Evolutionary conservation across 2,329 filamentous ascomycete genomes (phyloP), one percentile per base, ranked within the genome.

Genomic region (Pseudocercospora pini-densiflorae): DNA sequence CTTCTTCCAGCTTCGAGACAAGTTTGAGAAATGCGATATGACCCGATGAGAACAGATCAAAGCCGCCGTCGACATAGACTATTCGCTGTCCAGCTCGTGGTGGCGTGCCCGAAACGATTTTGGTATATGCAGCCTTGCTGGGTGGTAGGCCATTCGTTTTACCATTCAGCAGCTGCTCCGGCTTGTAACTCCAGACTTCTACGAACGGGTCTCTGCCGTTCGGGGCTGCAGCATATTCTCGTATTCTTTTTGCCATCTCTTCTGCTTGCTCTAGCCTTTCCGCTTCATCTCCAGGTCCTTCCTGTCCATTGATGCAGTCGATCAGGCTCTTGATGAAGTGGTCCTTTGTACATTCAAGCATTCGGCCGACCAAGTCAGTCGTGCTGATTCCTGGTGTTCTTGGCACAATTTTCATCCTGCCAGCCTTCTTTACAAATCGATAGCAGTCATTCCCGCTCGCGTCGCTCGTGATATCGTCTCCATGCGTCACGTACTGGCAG

Each of bases 391-490:
- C 94, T 0, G 95, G 95, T 1, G 95, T 98, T 70, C 95, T 88
- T 83, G 97, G 97, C 54, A 99, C 95, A 19, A 99, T 93, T 81
- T 96, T 94, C 87, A 99, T 99, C 51, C 95, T 88, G 12, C 91
- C 90, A 1, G 94, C 95, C 47, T 92, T 90, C 82, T 99, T 99
- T 75, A 99, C 95, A 76, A 94, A 98, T 67, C 95, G 92, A 82
- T 99, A 99, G 82, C 94, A 98, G 82, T 99, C 95, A 78, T 97
- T 91, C 49, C 95, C 95, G 72, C 89, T 89, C 77, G 91, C 92
- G 80, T 99, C 95, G 0, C 93, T 97, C 2, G 95, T 98, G 77
- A 98, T 97, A 80, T 98, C 94, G 79, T 98, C 95, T 67, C 94
- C 94, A 80, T 98, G 94, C 1, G 97, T 94, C 49, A 98, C 95